Evolutionary conservation across 2,329 filamentous ascomycete genomes (phyloP), one percentile per base, ranked within the genome.

Genomic region (Colletotrichum viniferum): DNA sequence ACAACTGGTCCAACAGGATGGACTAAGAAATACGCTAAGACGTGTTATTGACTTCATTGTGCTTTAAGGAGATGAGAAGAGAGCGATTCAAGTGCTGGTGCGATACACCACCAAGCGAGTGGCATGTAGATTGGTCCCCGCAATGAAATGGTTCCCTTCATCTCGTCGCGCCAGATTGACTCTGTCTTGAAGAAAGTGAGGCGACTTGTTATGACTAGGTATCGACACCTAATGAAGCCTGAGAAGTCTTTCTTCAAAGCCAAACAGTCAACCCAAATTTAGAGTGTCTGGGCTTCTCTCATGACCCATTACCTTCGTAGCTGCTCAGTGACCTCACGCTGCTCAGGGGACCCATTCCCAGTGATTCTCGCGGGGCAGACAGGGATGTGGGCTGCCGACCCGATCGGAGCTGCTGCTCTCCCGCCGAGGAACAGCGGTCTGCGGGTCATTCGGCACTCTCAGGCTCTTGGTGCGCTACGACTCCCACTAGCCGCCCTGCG

Each of bases 371-470:
- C 63, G 73, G 73, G 73, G 73, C 68, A 75, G 56, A 71, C 68
- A 74, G 60, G 68, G 60, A 66, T 74, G 36, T 32, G 52, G 43
- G 38, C 62, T 61, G 43, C 68, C 72, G 72, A 55, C 18, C 48
- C 60, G 66, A 65, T 67, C 56, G 69, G 62, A 48, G 43, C 43
- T 26, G n/a, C 32, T 61, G 66, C 32, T 36, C 48, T 43, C 32
- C 61, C 28, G 30, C 12, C 56, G 43, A 48, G 18, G 43, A 48
- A 71, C 30, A 74, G 71, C 66, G 66, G 71, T 66, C 60, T 71
- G 69, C 62, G 73, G 69, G 73, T 68, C 73, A 58, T 52, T 63
- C 73, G 73, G 73, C 36, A 72, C 67, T 48, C 58, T 70, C 26
- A 12, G 61, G 38, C 55, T 69, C 56, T 69, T 38, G 26, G 16